A percentile compares a stretch with the other conserved stretches of the same genome.
These are phyloP conservation scores for Jaapia argillacea DNA, from an alignment of 768 basidiomycete species.

Conservation along the genomic window DNA sequence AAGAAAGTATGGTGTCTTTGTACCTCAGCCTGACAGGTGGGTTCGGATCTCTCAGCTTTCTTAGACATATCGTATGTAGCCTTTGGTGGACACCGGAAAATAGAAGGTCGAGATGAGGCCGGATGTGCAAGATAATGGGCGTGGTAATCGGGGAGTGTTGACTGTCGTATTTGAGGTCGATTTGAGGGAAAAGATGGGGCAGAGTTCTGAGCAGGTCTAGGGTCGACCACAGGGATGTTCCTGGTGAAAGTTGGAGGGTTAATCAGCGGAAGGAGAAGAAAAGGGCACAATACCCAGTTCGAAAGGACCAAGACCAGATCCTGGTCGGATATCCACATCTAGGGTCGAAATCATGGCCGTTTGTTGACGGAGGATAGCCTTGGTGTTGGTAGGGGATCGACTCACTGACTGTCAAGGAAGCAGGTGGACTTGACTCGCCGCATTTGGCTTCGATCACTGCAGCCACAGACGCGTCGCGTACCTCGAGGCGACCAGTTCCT, in stretches of 20 bases:
- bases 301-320: conserved; percentile 67
- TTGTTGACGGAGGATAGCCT: no score
- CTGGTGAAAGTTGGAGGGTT: conserved; percentile 24
- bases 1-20: conserved; percentile 53
- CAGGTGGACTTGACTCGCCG: no score
- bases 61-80: conserved; percentile 67
- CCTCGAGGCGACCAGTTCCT: no score
- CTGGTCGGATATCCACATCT: conserved; percentile 70
- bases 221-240: conserved; percentile 70
- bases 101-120: conserved; percentile 77
- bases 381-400: no score
- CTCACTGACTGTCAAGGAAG: no score
- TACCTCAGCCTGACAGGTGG: conserved; percentile 64
- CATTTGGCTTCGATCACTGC: no score
- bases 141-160: conserved; percentile 60
- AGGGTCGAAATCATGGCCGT: conserved; percentile 51
- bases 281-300: conserved; percentile 45
- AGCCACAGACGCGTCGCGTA: conserved; percentile 8
- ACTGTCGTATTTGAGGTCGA: conserved; percentile 77
- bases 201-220: conserved; percentile 57
- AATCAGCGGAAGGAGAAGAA: no score
- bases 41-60: conserved; percentile 54
- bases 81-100: conserved; percentile 76
- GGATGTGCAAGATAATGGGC: conserved; percentile 67
- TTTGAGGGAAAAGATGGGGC: conserved; percentile 65